These are phyloP conservation scores for Fusarium gaditjirri DNA, from an alignment of 2,329 filamentous ascomycete genomes.

Conservation along the genomic window DNA sequence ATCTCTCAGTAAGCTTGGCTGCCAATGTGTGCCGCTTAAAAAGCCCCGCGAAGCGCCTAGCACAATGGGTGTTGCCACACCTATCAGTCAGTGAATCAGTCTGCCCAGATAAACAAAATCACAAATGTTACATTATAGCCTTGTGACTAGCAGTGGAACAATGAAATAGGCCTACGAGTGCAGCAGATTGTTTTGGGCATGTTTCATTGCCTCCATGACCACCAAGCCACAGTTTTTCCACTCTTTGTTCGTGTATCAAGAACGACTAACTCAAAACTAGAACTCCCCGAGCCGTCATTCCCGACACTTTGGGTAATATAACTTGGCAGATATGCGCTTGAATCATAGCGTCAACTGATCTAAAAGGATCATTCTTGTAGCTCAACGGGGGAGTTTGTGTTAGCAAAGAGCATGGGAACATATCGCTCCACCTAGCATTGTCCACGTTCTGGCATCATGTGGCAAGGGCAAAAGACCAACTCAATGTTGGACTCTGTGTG, in stretches of 20 bases:
- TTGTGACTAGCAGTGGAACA: conserved; percentile 2
- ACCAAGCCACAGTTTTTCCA: conserved; percentile 15
- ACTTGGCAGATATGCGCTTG: neutral
- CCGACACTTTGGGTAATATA: neutral
- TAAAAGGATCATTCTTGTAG: neutral
- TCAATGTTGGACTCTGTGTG: neutral
- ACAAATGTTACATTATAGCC: conserved; percentile 10
- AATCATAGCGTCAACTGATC: neutral
- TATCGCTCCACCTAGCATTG: neutral
- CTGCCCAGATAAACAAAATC: conserved; percentile 1
- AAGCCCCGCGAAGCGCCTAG: conserved; percentile 28
- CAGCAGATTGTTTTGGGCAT: neutral
- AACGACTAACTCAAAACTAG: conserved; percentile 17
- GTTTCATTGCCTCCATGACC: conserved; percentile 22
- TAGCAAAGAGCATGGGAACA: neutral
- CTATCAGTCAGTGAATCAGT: conserved; percentile 4
- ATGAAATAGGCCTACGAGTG: neutral
- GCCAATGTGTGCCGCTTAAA: conserved; percentile 12
- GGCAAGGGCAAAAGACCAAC: neutral
- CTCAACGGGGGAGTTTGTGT: neutral
- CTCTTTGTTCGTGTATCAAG: conserved; percentile 11
- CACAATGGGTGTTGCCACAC: neutral
- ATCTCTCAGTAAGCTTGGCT: neutral
- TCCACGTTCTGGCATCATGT: conserved; percentile 3
- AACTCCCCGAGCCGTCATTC: conserved; percentile 10